A percentile compares a stretch with the other conserved stretches of the same genome.
Evolutionary conservation across 2,329 filamentous ascomycete species (phyloP).

Genomic region (Aspergillus awamori): DNA sequence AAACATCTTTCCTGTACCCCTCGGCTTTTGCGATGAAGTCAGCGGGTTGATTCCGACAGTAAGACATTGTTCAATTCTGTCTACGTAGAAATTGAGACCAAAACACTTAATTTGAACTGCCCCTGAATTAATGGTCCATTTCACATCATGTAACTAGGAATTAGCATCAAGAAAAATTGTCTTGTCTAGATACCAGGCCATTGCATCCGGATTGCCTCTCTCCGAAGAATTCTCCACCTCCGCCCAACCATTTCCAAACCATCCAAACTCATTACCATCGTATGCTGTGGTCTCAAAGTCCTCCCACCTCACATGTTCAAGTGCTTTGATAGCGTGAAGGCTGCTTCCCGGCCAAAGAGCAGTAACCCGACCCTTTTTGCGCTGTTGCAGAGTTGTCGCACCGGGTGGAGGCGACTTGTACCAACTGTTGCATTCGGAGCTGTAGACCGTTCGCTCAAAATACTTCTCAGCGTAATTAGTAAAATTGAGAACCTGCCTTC

Average conservation of each 20-base stretch:
- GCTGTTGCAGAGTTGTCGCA: not conserved
- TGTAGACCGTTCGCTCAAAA: constrained; percentile 8
- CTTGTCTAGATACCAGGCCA: too few relatives aligned
- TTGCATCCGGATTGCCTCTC: too few relatives aligned
- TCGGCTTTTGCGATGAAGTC: too few relatives aligned
- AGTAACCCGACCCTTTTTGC: not conserved
- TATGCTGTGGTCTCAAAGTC: constrained; percentile 1
- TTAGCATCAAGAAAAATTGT: too few relatives aligned
- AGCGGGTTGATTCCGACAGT: too few relatives aligned
- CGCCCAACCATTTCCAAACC: constrained; percentile 11
- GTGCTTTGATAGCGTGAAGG: not conserved
- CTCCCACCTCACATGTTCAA: constrained; percentile 5
- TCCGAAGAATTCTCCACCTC: too few relatives aligned
- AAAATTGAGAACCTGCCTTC: not conserved
- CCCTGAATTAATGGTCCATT: too few relatives aligned
- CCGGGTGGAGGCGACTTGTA: constrained; percentile 6
- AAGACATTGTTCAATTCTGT: too few relatives aligned
- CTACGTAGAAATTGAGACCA: too few relatives aligned
- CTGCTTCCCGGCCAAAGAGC: constrained; percentile 8
- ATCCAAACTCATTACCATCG: constrained; percentile 9
- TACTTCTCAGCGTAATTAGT: constrained; percentile 1
- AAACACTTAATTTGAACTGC: too few relatives aligned
- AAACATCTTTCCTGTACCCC: too few relatives aligned
- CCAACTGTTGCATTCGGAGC: constrained; percentile 9
- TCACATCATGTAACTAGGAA: too few relatives aligned